phyloP scores from a whole-genome alignment of 129 eudicot genomes.

The Lactuca sativa region DNA sequence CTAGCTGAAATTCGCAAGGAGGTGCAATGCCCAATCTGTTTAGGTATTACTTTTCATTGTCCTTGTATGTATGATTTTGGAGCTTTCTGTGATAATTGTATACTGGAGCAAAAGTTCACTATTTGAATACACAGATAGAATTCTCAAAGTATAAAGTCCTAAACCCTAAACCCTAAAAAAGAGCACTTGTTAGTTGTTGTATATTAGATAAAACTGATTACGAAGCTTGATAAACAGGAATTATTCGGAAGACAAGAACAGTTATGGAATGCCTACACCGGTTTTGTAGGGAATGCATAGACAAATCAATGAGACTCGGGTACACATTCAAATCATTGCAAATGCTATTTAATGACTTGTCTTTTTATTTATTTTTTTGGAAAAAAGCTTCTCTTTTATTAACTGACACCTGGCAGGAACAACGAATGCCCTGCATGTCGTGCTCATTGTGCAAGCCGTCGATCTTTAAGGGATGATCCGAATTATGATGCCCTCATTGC shows the following conservation, averaged over 20 bases:
- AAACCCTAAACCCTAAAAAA: too few species aligned
- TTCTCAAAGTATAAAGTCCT: too few species aligned
- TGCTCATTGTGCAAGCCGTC: slow-evolving; percentile 70
- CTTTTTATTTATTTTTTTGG: neutral
- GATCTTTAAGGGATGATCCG: slow-evolving; percentile 70
- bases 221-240: slow-evolving; percentile 45
- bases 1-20: slow-evolving; percentile 88
- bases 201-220: neutral
- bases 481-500: slow-evolving; percentile 49
- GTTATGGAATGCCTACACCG: slow-evolving; percentile 99
- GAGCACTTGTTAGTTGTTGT: too few species aligned
- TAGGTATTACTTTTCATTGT: slow-evolving; percentile 38
- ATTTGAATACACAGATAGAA: neutral
- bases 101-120: neutral
- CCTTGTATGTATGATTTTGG: neutral
- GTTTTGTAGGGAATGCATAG: slow-evolving; percentile 96
- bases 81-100: neutral
- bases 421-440: slow-evolving; percentile 80
- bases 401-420: slow-evolving; percentile 41
- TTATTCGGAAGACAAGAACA: slow-evolving; percentile 88
- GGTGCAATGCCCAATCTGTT: slow-evolving; percentile 96
- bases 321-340: slow-evolving; percentile 27
- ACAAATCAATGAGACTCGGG: slow-evolving; percentile 97
- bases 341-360: neutral
- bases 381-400: neutral